Evolutionary conservation across 768 basidiomycete genomes (phyloP).

Genomic region (Trametes elegans): DNA sequence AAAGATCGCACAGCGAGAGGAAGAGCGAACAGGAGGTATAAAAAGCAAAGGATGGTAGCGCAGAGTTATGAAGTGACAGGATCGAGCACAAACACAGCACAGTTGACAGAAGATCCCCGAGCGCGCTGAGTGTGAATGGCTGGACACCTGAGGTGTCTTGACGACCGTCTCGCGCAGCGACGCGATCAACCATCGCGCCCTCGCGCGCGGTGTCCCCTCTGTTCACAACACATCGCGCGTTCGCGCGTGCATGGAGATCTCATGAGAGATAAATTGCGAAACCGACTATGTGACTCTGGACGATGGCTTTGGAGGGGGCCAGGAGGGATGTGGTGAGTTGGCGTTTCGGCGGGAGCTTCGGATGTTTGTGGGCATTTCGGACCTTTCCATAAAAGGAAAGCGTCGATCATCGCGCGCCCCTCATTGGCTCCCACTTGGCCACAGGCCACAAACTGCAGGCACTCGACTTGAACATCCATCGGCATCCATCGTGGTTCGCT

Average conservation of each 20-base stretch:
- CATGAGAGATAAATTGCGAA: no score
- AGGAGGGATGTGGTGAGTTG: no score
- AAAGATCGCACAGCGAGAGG: conserved; percentile 19
- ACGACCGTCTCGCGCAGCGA: conserved; percentile 10
- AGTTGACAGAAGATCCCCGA: not conserved
- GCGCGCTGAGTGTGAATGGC: not conserved
- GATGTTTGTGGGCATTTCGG: no score
- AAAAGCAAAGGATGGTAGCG: not conserved
- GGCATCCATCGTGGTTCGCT: no score
- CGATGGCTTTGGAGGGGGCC: no score
- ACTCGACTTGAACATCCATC: no score
- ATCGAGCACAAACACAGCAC: conserved; percentile 6
- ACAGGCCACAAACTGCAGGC: not conserved
- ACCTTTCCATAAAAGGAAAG: no score
- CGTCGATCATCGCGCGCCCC: not conserved
- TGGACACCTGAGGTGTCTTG: conserved; percentile 11
- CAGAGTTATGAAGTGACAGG: not conserved
- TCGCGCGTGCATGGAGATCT: not conserved
- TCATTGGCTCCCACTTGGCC: not conserved
- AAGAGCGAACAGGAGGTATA: conserved; percentile 11
- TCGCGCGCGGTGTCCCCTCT: not conserved
- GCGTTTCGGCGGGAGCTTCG: no score
- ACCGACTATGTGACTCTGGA: no score
- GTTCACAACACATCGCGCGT: not conserved
- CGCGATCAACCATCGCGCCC: conserved; percentile 5